Conservation (phyloP, 306 rosid species). For the Lathyrus aphaca region DNA sequence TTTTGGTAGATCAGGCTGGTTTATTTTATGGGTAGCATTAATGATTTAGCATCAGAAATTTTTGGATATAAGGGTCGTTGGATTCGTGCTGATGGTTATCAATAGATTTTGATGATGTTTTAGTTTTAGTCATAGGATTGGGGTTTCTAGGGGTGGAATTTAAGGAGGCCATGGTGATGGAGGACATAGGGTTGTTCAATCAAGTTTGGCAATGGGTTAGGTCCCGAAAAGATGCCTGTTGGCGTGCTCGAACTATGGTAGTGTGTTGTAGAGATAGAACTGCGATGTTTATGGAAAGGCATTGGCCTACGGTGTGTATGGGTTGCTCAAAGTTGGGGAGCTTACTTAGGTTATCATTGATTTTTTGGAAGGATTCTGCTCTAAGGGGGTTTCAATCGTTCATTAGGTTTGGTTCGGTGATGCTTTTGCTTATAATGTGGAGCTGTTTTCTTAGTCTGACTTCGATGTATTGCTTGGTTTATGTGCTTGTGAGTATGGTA, state of each 20-base stretch:
- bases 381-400: slow-evolving; percentile 78
- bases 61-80: slow-evolving; percentile 39
- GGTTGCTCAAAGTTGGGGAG: slow-evolving; percentile 64
- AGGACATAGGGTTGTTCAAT: slow-evolving; percentile 80
- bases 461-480: slow-evolving; percentile 84
- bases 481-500: slow-evolving; percentile 92
- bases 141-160: slow-evolving; percentile 37
- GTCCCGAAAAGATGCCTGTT: slow-evolving; percentile 63
- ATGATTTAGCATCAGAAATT: slow-evolving; percentile 43
- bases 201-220: slow-evolving; percentile 90
- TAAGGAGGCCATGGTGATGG: slow-evolving; percentile 61
- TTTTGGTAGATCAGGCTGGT: slow-evolving; percentile 48
- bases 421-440: slow-evolving; percentile 92
- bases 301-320: slow-evolving; percentile 86
- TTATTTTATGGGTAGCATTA: slow-evolving; percentile 57
- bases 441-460: slow-evolving; percentile 92
- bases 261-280: slow-evolving; percentile 55
- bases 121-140: slow-evolving; percentile 8
- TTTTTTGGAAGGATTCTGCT: slow-evolving; percentile 75
- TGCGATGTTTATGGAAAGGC: slow-evolving; percentile 61
- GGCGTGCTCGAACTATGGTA: slow-evolving; percentile 48
- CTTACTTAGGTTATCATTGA: slow-evolving; percentile 49
- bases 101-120: slow-evolving; percentile 45
- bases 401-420: slow-evolving; percentile 71
- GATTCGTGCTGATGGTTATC: slow-evolving; percentile 46